A percentile compares a stretch with the other conserved stretches of the same genome.
These are phyloP conservation scores for Nothophaeocryptopus gaeumannii DNA, from an alignment of 2,329 filamentous ascomycete species.

Conservation along the genomic window DNA sequence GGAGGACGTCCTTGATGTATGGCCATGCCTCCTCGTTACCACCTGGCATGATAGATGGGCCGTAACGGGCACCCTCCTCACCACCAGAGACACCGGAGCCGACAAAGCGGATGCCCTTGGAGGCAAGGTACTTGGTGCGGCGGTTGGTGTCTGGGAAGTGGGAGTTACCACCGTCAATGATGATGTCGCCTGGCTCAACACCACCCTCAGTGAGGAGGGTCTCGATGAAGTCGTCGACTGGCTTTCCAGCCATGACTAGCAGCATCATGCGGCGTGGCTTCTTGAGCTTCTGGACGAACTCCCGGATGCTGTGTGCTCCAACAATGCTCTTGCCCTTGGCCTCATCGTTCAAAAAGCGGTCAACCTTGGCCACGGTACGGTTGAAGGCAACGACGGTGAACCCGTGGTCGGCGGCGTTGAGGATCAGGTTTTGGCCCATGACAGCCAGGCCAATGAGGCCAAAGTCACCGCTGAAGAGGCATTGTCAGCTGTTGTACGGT, in stretches of 20 bases:
- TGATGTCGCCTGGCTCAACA: conserved; percentile 86
- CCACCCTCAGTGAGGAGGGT: conserved; percentile 67
- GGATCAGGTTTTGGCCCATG: conserved; percentile 56
- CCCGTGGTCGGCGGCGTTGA: conserved; percentile 58
- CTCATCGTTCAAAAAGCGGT: conserved; percentile 56
- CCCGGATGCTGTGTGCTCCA: conserved; percentile 87
- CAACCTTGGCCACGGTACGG: conserved; percentile 97
- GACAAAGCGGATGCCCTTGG: conserved; percentile 92
- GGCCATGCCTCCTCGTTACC: conserved; percentile 98
- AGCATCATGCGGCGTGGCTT: conserved; percentile 95
- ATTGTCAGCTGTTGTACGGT: conserved; percentile 20
- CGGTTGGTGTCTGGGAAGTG: conserved; percentile 99
- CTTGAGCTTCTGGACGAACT: conserved; percentile 97
- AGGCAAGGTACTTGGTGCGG: conserved; percentile 79
- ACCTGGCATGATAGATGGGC: conserved; percentile 97
- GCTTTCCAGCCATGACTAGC: conserved; percentile 96
- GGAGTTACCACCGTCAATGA: conserved; percentile 99
- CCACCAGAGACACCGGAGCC: conserved; percentile 97
- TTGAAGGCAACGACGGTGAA: conserved; percentile 99
- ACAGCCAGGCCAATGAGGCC: conserved; percentile 54
- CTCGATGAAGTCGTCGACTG: conserved; percentile 99
- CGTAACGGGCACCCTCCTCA: conserved; percentile 98
- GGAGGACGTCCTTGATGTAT: conserved; percentile 98
- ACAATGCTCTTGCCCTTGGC: conserved; percentile 80
- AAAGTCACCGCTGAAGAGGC: conserved; percentile 46